Evolutionary conservation across 1,139 yeast species (phyloP).

Genomic region (Candida sp.): DNA sequence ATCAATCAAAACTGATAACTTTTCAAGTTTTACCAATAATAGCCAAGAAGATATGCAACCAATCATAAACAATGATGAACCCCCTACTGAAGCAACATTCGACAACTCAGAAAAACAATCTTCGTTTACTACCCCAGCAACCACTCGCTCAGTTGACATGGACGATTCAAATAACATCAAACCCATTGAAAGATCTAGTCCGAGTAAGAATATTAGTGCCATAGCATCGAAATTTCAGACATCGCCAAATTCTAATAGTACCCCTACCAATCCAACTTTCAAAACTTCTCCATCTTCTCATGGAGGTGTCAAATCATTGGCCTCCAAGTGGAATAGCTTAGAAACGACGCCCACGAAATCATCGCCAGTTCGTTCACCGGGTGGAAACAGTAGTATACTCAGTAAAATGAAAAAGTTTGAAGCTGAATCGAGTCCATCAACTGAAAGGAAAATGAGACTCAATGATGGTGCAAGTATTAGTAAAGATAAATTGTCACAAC

Average conservation of each 20-base stretch:
- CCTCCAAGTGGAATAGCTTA: constrained; percentile 4
- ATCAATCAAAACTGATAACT: neutral
- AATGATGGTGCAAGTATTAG: neutral
- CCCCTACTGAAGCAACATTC: neutral
- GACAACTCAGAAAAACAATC: neutral
- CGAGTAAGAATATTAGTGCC: constrained; percentile 13
- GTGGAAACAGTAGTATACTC: constrained; percentile 1
- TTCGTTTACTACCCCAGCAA: neutral
- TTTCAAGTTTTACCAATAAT: neutral
- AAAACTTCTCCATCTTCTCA: neutral
- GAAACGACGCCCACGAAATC: constrained; percentile 1
- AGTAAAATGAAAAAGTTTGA: constrained; percentile 3
- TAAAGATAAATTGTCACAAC: too few species aligned
- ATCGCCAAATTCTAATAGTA: neutral
- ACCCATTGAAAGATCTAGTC: constrained; percentile 4
- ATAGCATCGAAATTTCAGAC: constrained; percentile 17
- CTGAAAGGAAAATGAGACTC: neutral
- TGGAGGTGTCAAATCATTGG: constrained; percentile 6
- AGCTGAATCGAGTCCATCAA: neutral
- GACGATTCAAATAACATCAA: neutral
- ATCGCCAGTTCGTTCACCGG: constrained; percentile 2
- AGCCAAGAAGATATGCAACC: neutral
- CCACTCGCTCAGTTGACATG: neutral
- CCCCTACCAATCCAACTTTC: neutral
- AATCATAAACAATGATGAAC: neutral